Conservation (phyloP, 176 grass and related monocot genomes). For the Secale cereale region DNA sequence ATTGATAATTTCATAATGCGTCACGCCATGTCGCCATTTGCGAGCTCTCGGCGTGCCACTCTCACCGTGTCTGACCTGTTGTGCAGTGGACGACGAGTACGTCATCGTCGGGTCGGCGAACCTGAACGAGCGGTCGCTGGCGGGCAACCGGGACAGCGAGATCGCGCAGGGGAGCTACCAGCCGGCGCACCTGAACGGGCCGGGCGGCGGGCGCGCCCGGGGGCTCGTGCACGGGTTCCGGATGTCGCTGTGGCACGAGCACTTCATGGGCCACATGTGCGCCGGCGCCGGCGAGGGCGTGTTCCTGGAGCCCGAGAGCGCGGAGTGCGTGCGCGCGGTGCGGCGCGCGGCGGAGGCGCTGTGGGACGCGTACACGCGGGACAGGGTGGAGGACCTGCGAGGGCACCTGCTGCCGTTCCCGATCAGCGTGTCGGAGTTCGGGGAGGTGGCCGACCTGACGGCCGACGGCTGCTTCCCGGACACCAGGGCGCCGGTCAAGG, state of each 20-base stretch:
- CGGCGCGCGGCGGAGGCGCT: slow-evolving; percentile 33
- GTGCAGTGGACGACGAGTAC: slow-evolving; percentile 78
- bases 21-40: neutral
- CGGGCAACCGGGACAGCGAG: slow-evolving; percentile 80
- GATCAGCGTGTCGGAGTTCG: slow-evolving; percentile 54
- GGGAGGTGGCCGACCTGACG: slow-evolving; percentile 51
- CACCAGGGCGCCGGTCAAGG: slow-evolving; percentile 58
- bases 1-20: too few species aligned
- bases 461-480: slow-evolving; percentile 68
- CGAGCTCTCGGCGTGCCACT: neutral
- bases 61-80: neutral
- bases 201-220: slow-evolving; percentile 13
- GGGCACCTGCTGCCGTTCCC: slow-evolving; percentile 86
- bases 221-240: slow-evolving; percentile 65
- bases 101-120: slow-evolving; percentile 89
- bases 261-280: slow-evolving; percentile 39
- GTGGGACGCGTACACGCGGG: slow-evolving; percentile 65
- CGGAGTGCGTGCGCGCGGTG: slow-evolving; percentile 64
- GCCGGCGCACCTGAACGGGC: slow-evolving; percentile 65
- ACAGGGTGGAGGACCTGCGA: slow-evolving; percentile 51
- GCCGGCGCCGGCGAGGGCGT: neutral
- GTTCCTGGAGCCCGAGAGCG: slow-evolving; percentile 58
- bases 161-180: slow-evolving; percentile 93
- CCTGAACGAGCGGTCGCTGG: slow-evolving; percentile 91
- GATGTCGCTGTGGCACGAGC: slow-evolving; percentile 88